Base-by-base conservation (phyloP, 31 red algal genomes). In the Odonthalia washingtoniensis region DNA sequence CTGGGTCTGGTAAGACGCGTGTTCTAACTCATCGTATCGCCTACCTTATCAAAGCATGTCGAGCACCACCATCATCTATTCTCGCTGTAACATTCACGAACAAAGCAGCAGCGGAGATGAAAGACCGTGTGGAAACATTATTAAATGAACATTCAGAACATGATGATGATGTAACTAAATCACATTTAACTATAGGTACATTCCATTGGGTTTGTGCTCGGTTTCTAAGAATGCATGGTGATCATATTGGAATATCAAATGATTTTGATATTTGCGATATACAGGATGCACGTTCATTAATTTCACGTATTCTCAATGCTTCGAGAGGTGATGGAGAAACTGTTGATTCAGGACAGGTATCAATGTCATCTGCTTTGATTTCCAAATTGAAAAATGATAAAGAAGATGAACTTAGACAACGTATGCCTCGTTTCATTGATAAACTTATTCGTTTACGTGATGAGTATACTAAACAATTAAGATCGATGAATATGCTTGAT, bases 21-120 rank as follows among this genome's bases (percentile, higher is more conserved):
- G 93, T 98, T 57, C 65, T 98, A 24, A 95, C 90, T n/a, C 85
- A 90, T 69, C 92, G 93, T 37, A 81, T 95, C 76, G 93, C 90
- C 0, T 95, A 92, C 40, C 78, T 95, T 1, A 78, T 88, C 27
- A 77, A 87, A 31, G 70, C 34, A 24, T 74, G 85, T 3, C 33
- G 49, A 2, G 62, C 93, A 35, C 39, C 77, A 31, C 83, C 90
- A n/a, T 72, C 33, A 72, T 34, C 21, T 12, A 82, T 98, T 74
- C 78, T 98, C 35, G 96, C 92, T 0, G 92, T 98, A 18, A 98
- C 96, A 1, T 98, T 98, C 66, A 98, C 96, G 18, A 95, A 95
- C 64, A 93, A 93, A 74, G 96, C 96, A 4, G 96, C 96, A 33
- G 65, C 68, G 6, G 96, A 98, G 81, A 92, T 98, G 90, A 83